phyloP scores from a whole-genome alignment of 441 rosid genomes.

The Pelargonium fulgidum region DNA sequence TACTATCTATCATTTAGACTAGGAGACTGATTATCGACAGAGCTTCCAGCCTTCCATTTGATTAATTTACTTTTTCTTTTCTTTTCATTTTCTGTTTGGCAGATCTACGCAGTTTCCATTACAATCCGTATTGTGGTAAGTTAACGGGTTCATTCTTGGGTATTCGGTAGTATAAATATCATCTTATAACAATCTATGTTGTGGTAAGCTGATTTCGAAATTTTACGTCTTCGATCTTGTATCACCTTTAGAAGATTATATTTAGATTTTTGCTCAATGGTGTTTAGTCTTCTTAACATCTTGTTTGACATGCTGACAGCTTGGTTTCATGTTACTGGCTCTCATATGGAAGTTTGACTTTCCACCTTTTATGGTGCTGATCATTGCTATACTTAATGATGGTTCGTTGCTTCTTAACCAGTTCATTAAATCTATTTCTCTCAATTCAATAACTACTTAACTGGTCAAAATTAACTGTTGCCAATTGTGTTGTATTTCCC shows the following conservation, averaged over 20 bases:
- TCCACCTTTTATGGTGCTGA: slow-evolving; percentile 56
- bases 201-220: too few relatives aligned
- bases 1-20: too few relatives aligned
- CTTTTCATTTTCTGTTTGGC: slow-evolving; percentile 14
- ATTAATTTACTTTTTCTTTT: neutral
- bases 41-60: too few relatives aligned
- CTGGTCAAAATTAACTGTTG: too few relatives aligned
- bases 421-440: too few relatives aligned
- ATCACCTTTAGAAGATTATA: too few relatives aligned
- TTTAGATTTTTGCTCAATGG: too few relatives aligned
- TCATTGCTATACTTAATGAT: slow-evolving; percentile 44
- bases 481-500: slow-evolving; percentile 14
- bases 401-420: slow-evolving; percentile 19
- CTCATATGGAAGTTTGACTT: slow-evolving; percentile 50
- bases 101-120: slow-evolving; percentile 50
- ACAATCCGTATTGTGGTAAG: slow-evolving; percentile 52
- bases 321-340: slow-evolving; percentile 44
- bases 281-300: too few relatives aligned
- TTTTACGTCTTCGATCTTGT: too few relatives aligned
- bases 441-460: too few relatives aligned
- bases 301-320: slow-evolving; percentile 23
- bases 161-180: too few relatives aligned
- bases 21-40: too few relatives aligned
- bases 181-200: neutral
- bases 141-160: neutral